These are phyloP conservation scores for Cicer arietinum DNA, from an alignment of 306 rosid species.

Conservation along the genomic window DNA sequence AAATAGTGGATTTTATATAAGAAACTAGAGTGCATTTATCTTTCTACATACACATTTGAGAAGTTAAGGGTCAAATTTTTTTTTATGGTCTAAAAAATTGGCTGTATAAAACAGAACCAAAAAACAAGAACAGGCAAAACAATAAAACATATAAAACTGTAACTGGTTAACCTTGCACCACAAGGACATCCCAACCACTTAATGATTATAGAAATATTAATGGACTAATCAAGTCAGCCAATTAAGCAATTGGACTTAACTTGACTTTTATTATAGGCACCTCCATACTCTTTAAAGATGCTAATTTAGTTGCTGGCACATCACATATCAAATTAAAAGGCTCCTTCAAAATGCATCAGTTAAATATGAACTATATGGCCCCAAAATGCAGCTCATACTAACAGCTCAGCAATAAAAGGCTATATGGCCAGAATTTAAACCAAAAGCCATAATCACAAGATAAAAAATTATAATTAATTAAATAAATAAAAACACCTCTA, in stretches of 20 bases:
- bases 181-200: slow-evolving; percentile 54
- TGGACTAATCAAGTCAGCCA: slow-evolving; percentile 44
- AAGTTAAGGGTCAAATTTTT: slow-evolving; percentile 11
- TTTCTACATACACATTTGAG: slow-evolving; percentile 33
- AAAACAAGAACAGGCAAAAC: slow-evolving; percentile 11
- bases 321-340: slow-evolving; percentile 29
- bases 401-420: slow-evolving; percentile 39
- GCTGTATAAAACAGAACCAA: slow-evolving; percentile 31
- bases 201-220: slow-evolving; percentile 38
- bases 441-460: slow-evolving; percentile 21
- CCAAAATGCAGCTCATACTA: slow-evolving; percentile 34
- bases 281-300: slow-evolving; percentile 39
- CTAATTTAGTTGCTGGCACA: slow-evolving; percentile 43
- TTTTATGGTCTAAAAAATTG: slow-evolving; percentile 8
- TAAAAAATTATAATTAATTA: slow-evolving; percentile 5
- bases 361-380: slow-evolving; percentile 12
- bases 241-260: slow-evolving; percentile 45
- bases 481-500: too few species aligned
- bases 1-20: slow-evolving; percentile 29
- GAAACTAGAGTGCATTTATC: slow-evolving; percentile 39
- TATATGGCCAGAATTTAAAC: slow-evolving; percentile 17
- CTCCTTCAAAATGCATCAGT: slow-evolving; percentile 41
- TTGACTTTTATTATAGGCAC: slow-evolving; percentile 49
- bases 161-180: slow-evolving; percentile 50
- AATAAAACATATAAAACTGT: slow-evolving; percentile 14